phyloP scores from a whole-genome alignment of 768 basidiomycete genomes.

The Saitozyma sp. region DNA sequence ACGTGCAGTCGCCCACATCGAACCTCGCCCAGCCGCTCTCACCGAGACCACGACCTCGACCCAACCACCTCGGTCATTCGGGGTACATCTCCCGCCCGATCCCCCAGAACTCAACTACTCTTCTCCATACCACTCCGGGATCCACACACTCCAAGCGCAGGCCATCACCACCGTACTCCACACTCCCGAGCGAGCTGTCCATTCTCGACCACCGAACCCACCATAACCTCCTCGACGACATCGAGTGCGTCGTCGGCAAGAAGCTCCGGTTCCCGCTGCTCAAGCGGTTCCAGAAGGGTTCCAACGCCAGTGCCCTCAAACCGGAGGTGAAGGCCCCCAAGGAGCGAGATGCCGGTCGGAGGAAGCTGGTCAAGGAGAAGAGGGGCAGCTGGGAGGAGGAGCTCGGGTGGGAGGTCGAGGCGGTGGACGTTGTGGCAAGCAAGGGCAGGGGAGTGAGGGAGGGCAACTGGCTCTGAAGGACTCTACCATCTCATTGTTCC shows the following conservation, averaged over 20 bases:
- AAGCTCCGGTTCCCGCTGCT: slow-evolving; percentile 38
- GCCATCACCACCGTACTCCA: background rate
- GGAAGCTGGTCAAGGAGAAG: slow-evolving; percentile 21
- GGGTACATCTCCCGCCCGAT: background rate
- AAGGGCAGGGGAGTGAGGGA: slow-evolving; percentile 29
- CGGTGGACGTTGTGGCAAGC: slow-evolving; percentile 8
- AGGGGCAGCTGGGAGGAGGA: slow-evolving; percentile 20
- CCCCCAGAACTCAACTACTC: background rate
- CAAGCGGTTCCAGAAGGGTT: background rate
- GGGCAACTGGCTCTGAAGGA: slow-evolving; percentile 31
- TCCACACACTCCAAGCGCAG: background rate
- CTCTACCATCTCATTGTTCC: too few species aligned
- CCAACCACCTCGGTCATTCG: background rate
- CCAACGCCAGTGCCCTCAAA: background rate
- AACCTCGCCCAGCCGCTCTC: slow-evolving; percentile 5
- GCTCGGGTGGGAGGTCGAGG: slow-evolving; percentile 12
- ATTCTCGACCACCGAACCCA: slow-evolving; percentile 29
- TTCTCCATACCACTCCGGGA: background rate
- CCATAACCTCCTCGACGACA: slow-evolving; percentile 28
- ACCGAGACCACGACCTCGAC: background rate
- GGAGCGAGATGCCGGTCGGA: slow-evolving; percentile 10
- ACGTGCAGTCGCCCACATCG: background rate
- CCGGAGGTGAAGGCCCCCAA: slow-evolving; percentile 2
- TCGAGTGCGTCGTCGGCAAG: slow-evolving; percentile 39
- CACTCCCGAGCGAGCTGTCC: slow-evolving; percentile 24